These are phyloP conservation scores for Leptographium radiaticola DNA, from an alignment of 2,329 filamentous ascomycete genomes.

Conservation along the genomic window DNA sequence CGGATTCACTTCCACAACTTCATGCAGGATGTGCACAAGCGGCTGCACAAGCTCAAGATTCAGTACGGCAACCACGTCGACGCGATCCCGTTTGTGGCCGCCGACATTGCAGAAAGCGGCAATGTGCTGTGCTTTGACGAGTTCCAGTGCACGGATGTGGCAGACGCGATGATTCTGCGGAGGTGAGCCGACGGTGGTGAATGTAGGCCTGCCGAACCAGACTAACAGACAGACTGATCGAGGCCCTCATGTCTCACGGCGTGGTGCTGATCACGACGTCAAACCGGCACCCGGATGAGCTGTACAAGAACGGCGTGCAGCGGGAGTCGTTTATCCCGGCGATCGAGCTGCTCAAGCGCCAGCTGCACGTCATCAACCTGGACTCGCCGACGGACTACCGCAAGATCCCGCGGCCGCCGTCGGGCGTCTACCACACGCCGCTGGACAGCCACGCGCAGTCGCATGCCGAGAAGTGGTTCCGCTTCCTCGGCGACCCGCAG, in stretches of 20 bases:
- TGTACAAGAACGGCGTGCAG: slow-evolving; percentile 98
- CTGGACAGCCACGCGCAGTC: slow-evolving; percentile 63
- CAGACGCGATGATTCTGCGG: slow-evolving; percentile 94
- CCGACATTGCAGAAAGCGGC: slow-evolving; percentile 76
- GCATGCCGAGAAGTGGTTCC: slow-evolving; percentile 92
- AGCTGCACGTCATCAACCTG: slow-evolving; percentile 81
- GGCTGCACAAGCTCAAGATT: slow-evolving; percentile 83
- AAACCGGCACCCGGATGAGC: slow-evolving; percentile 88
- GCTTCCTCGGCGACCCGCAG: slow-evolving; percentile 76
- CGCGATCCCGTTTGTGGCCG: slow-evolving; percentile 80
- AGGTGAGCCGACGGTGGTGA: slow-evolving; percentile 29
- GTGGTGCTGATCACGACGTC: slow-evolving; percentile 92
- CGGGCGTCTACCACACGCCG: slow-evolving; percentile 85
- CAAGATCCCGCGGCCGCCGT: slow-evolving; percentile 86
- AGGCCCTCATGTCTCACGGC: slow-evolving; percentile 90
- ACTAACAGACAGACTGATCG: slow-evolving; percentile 47
- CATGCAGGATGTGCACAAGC: slow-evolving; percentile 94
- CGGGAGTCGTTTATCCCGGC: slow-evolving; percentile 90
- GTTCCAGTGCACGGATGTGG: slow-evolving; percentile 97
- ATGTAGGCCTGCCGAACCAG: not conserved
- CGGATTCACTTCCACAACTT: slow-evolving; percentile 99
- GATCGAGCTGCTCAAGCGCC: slow-evolving; percentile 77
- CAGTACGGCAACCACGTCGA: slow-evolving; percentile 80
- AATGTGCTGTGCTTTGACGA: slow-evolving; percentile 95
- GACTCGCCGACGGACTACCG: slow-evolving; percentile 94